Conservation (phyloP, 2,329 filamentous ascomycete species). For the Bipolaris cookei region DNA sequence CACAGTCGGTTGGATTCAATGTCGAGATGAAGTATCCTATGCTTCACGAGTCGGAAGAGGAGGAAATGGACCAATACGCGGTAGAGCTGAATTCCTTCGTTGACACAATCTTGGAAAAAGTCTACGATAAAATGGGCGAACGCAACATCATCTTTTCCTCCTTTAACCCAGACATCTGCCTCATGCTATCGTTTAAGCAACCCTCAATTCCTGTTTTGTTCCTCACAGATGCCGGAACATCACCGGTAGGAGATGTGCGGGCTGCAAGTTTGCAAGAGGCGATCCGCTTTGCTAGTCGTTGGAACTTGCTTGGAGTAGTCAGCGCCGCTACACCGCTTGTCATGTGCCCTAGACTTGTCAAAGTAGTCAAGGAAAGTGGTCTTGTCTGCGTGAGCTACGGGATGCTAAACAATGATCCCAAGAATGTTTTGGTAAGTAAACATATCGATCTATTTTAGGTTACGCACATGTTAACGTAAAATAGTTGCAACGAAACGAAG, state of each 20-base stretch:
- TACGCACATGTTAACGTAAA: conserved; percentile 15
- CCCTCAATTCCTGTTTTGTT: conserved; percentile 96
- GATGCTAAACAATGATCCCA: conserved; percentile 83
- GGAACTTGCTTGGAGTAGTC: conserved; percentile 94
- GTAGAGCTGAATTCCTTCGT: conserved; percentile 97
- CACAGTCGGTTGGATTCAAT: conserved; percentile 88
- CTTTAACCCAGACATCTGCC: conserved; percentile 96
- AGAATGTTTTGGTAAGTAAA: conserved; percentile 83
- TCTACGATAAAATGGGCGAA: conserved; percentile 81
- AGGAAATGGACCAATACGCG: conserved; percentile 95
- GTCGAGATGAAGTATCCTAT: conserved; percentile 99
- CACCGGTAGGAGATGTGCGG: conserved; percentile 82
- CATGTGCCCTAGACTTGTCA: conserved; percentile 84
- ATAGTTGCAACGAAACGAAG: conserved; percentile 87
- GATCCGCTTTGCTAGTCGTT: conserved; percentile 89
- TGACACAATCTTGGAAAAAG: conserved; percentile 86
- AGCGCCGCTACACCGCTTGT: conserved; percentile 87
- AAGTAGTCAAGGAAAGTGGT: conserved; percentile 91
- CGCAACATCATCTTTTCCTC: conserved; percentile 97
- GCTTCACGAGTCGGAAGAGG: conserved; percentile 92
- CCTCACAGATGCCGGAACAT: conserved; percentile 86
- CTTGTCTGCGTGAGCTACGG: conserved; percentile 96
- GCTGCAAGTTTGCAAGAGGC: conserved; percentile 94
- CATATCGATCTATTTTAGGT: background rate
- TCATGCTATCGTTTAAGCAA: conserved; percentile 95